A percentile compares a stretch with the other conserved stretches of the same genome.
These are phyloP conservation scores for Aspergillus ibericus DNA, from an alignment of 2,329 filamentous ascomycete species.

Conservation along the genomic window DNA sequence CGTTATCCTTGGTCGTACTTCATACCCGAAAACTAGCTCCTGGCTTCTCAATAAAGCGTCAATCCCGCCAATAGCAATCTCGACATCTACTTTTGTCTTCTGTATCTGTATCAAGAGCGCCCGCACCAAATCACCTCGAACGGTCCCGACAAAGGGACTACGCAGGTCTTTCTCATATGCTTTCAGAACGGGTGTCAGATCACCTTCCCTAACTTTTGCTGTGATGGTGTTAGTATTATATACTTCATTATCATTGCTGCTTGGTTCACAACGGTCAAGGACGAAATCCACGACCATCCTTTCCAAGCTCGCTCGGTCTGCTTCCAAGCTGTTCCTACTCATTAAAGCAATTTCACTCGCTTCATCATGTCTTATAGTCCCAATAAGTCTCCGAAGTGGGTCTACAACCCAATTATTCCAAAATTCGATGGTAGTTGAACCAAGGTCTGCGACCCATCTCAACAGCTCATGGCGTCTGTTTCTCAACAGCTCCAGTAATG, in stretches of 20 bases:
- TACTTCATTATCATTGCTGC: slow-evolving; percentile 50
- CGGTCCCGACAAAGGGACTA: slow-evolving; percentile 75
- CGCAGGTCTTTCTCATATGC: slow-evolving; percentile 90
- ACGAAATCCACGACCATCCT: slow-evolving; percentile 98
- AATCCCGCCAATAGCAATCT: slow-evolving; percentile 93
- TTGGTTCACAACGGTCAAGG: slow-evolving; percentile 69
- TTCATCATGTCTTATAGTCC: slow-evolving; percentile 89
- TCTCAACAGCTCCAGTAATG: slow-evolving; percentile 75
- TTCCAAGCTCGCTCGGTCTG: slow-evolving; percentile 87
- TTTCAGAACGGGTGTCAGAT: slow-evolving; percentile 84
- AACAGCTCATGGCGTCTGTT: slow-evolving; percentile 74
- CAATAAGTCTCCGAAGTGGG: slow-evolving; percentile 76
- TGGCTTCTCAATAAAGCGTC: slow-evolving; percentile 93
- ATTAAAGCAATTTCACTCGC: slow-evolving; percentile 94
- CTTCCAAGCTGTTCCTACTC: slow-evolving; percentile 86
- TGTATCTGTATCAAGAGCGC: slow-evolving; percentile 94
- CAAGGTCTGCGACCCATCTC: slow-evolving; percentile 77
- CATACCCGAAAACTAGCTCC: slow-evolving; percentile 81
- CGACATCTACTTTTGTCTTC: slow-evolving; percentile 97
- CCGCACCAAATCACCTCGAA: slow-evolving; percentile 83
- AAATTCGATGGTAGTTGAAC: slow-evolving; percentile 79
- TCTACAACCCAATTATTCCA: slow-evolving; percentile 96
- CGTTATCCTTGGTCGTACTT: not conserved
- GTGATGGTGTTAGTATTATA: slow-evolving; percentile 72
- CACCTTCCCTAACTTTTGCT: slow-evolving; percentile 81